Evolutionary conservation across 2,329 filamentous ascomycete genomes (phyloP), one percentile per base, ranked within the genome.

Genomic region (Nemania diffusa): DNA sequence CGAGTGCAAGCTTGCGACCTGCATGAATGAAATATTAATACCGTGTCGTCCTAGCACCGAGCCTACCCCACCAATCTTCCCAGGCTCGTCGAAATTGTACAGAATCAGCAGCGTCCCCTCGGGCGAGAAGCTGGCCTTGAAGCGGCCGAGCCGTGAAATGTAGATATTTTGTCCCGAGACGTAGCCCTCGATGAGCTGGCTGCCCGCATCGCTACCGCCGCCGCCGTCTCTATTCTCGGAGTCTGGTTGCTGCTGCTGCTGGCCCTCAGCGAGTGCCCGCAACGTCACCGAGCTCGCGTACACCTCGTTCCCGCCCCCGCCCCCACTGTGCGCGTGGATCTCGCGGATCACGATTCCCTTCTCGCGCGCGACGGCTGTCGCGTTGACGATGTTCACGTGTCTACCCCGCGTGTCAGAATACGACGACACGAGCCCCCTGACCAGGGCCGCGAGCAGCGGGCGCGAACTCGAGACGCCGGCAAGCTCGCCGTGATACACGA

Each of bases 371-470:
- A 94, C 87, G 27, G 94, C 82, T 50, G 88, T 85, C 0, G 92
- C 92, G 74, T 96, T 95, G 72, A 96, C 92, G 67, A 96, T 93
- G 80, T 94, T 95, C 73, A 94, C 90, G 73, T 91, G 90, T 13
- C 88, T 78, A 0, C 86, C 89, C 42, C 90, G 89, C 0, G 85
- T 82, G 64, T 89, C 88, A 63, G 87, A 91, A 71, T 95, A 91
- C 1, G 88, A 87, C 0, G 86, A 85, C 6, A 92, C 85, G 0
- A 96, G 84, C 0, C 92, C 92, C 77, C 94, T 94, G 71, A 95
- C 88, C 0, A 95, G 81, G 0, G 92, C 92, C 0, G 92, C 92
- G 70, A 92, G 93, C 2, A 96, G 84, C 0, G 92, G 92, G 57
- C 92, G 90, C 1, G 92, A 95, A 71, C 92, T 94, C 68, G 86